Evolutionary conservation across 257 asterid genomes (phyloP), one percentile per base, ranked within the genome.

Genomic region (Primulina tabacum): DNA sequence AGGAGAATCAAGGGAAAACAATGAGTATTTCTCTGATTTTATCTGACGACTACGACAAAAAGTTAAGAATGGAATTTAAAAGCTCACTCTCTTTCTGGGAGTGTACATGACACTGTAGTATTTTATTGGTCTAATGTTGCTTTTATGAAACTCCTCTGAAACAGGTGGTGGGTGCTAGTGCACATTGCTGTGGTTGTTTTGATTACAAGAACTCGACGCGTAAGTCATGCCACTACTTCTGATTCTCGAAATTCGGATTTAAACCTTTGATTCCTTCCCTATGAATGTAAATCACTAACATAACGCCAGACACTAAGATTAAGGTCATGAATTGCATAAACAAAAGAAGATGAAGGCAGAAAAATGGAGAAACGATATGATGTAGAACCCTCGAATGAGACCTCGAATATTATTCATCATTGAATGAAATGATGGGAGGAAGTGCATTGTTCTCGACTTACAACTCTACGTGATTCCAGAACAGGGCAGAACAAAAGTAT

Each of bases 91-190:
- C 62, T 8, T 26, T 53, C 16, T 20, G 60, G 69, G 2, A 5
- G 28, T 71, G 55, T 26, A 6, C 9, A 21, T 11, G 53, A 62
- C 24, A 60, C 8, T 59, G 24, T n/a, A 32, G 17, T 33, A 6
- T 18, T 11, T 34, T 62, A 57, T 33, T 62, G 65, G 59, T 70
- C 20, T 62, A 9, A 28, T 34, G 5, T 79, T 70, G 71, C 40
- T 28, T 6, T 33, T 53, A 60, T 75, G 55, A 20, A 61, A 62
- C 71, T 55, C 52, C 32, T 59, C 8, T 38, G 1, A 60, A 79
- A 64, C 92, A 89, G 96, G 96, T 91, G 71, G 84, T 89, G 77
- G 88, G 85, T 81, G 79, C 96, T 62, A 89, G 97, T 83, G 82
- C 86, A 29, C 96, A 84, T 77, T 86, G 95, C 85, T 77, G 86